Evolutionary conservation across 805 yeast genomes (phyloP).

Genomic region (Candida vaughaniae): DNA sequence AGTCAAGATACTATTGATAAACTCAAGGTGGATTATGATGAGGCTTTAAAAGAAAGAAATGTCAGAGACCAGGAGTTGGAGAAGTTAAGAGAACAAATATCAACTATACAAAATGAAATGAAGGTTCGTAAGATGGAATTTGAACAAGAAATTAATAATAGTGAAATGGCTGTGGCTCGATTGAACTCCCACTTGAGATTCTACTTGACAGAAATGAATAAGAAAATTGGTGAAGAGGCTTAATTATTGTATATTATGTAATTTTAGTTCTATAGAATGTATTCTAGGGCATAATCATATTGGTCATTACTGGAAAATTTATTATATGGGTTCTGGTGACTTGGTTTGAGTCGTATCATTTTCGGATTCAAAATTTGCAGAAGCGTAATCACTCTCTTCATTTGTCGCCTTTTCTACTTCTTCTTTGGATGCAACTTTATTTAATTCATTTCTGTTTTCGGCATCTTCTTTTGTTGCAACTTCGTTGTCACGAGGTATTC

Average conservation of each 20-base stretch:
- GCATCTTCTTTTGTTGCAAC: constrained; percentile 14
- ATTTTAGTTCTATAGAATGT: background rate
- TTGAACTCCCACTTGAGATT: constrained; percentile 54
- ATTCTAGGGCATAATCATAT: background rate
- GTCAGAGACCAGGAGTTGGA: constrained; percentile 49
- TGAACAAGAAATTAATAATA: constrained; percentile 51
- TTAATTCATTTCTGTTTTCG: too few relatives aligned
- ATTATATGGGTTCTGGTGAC: too few relatives aligned
- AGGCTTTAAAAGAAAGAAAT: constrained; percentile 48
- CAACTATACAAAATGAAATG: constrained; percentile 41
- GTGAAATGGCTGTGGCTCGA: constrained; percentile 53
- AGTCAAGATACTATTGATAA: constrained; percentile 39
- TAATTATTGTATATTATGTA: constrained; percentile 6
- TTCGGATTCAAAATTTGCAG: too few relatives aligned
- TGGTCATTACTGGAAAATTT: background rate
- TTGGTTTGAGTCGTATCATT: too few relatives aligned
- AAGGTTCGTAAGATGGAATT: constrained; percentile 40
- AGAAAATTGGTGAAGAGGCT: constrained; percentile 18
- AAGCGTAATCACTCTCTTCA: too few relatives aligned
- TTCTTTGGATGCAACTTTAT: too few relatives aligned
- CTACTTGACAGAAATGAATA: constrained; percentile 53
- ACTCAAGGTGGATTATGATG: constrained; percentile 46
- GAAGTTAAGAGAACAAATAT: constrained; percentile 48
- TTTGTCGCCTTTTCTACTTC: too few relatives aligned
- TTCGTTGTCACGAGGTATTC: constrained; percentile 37